Evolutionary conservation across 129 eudicot genomes (phyloP), one percentile per base, ranked within the genome.

Genomic region (Pittosporum tobira): DNA sequence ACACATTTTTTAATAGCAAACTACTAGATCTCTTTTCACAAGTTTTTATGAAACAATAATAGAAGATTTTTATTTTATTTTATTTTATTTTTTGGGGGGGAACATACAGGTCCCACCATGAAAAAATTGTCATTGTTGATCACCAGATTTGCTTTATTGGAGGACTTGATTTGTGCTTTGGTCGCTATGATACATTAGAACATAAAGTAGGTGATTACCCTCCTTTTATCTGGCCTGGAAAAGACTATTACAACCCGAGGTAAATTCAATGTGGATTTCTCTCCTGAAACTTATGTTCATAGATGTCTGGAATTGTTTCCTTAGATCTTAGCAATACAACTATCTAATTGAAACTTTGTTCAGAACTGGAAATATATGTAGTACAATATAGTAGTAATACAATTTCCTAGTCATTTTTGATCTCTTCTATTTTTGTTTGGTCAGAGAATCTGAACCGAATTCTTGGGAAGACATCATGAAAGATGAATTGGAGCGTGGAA

Each of bases 241-340:
- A 91, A 62, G 99, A 91, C 75, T 91, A 91, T 78, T 91, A 91
- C 60, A 91, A 91, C 70, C 99, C 99, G 25, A 81, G 97, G 97
- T 89, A 56, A 62, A 59, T 55, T 26, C 50, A 43, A 16, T 46
- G 30, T n/a, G 1, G 30, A 8, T 42, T 43, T 42, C 44, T 62
- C 59, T 26, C 55, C 37, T 16, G 11, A 51, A 52, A n/a, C 37
- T 59, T 50, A 55, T 50, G n/a, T 28, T 16, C 15, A 12, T 36
- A 48, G 4, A 15, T 24, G 6, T 43, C 5, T 45, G 48, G 46
- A 43, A 42, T 44, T 45, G 30, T 5, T 51, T 19, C 5, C 6
- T 46, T n/a, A 20, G 48, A 44, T 1, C 40, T 44, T 13, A 12
- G 48, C 20, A 44, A 19, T 16, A 44, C 40, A 16, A 44, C 18